Evolutionary conservation across 345 rosid species (phyloP), one percentile per base, ranked within the genome.

Genomic region (Linum tenue): DNA sequence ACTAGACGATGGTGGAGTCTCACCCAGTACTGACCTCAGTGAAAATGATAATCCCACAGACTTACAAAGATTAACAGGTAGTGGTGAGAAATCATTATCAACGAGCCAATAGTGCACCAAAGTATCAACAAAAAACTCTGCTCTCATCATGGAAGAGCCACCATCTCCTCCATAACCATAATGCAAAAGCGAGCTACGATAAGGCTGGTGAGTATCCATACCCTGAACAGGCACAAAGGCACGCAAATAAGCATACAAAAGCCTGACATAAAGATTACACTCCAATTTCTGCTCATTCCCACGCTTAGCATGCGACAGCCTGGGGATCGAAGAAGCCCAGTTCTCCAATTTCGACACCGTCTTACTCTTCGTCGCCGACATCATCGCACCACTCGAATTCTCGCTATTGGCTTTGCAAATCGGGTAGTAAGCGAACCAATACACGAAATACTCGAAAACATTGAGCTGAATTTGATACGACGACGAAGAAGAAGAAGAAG

Each of bases 371-470:
- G 9, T 9, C 0, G 38, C 10, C 2, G 35, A 35, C 36, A 65
- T 43, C 0, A 86, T 67, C 64, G 51, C 66, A 41, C 51, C 60
- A 31, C 73, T 77, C 0, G 71, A 74, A 58, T 63, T 85, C 59
- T 92, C 94, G 5, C 64, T 60, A 70, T 83, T 85, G 17, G 83
- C 90, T 83, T 82, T 85, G 67, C 86, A 83, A 62, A 86, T 78
- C 1, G 98, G 98, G 72, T 89, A 87, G 73, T 92, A 92, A 48
- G 95, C 89, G 77, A 87, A 82, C 98, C 98, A 89, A 74, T 89
- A 92, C 85, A 92, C 70, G 76, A 74, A 92, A 70, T 92, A 92
- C 74, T 92, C 92, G 4, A 92, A 84, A 64, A 92, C 87, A 64
- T 85, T 84, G 35, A 90, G 73, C 56, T 87, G 86, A 66, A 92